Conservation (phyloP, 2,329 filamentous ascomycete species). For the Nannizzia gypsea region DNA sequence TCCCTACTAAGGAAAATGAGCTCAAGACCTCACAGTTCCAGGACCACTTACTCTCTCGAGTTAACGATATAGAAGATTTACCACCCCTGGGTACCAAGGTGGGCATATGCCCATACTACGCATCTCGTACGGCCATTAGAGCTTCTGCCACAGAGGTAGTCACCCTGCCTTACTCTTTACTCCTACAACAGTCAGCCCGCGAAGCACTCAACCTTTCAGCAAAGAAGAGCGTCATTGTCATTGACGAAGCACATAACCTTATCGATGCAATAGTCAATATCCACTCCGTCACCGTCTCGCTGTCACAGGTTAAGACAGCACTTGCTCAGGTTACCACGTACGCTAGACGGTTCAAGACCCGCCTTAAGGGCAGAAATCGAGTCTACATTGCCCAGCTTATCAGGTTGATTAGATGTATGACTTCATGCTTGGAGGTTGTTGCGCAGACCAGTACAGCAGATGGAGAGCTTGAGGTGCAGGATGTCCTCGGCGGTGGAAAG, state of each 20-base stretch:
- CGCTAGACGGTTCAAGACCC: conserved; percentile 75
- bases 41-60: conserved; percentile 67
- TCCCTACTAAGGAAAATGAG: conserved; percentile 67
- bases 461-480: conserved; percentile 57
- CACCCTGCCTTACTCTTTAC: conserved; percentile 79
- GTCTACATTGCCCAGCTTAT: conserved; percentile 83
- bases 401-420: conserved; percentile 68
- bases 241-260: conserved; percentile 95
- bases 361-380: conserved; percentile 78
- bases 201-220: conserved; percentile 79
- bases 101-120: conserved; percentile 87
- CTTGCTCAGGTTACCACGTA: conserved; percentile 69
- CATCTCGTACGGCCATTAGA: conserved; percentile 72
- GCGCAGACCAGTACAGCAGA: conserved; percentile 40
- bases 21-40: conserved; percentile 65
- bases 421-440: conserved; percentile 51
- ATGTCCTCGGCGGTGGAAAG: conserved; percentile 61
- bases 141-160: conserved; percentile 57
- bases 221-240: conserved; percentile 80
- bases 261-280: conserved; percentile 90
- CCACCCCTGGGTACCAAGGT: conserved; percentile 64
- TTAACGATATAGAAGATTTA: conserved; percentile 90
- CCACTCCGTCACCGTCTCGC: conserved; percentile 63
- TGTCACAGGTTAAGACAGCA: conserved; percentile 60
- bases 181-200: conserved; percentile 74